These are phyloP conservation scores for Mycena polygramma DNA, from an alignment of 768 basidiomycete species.

Conservation along the genomic window DNA sequence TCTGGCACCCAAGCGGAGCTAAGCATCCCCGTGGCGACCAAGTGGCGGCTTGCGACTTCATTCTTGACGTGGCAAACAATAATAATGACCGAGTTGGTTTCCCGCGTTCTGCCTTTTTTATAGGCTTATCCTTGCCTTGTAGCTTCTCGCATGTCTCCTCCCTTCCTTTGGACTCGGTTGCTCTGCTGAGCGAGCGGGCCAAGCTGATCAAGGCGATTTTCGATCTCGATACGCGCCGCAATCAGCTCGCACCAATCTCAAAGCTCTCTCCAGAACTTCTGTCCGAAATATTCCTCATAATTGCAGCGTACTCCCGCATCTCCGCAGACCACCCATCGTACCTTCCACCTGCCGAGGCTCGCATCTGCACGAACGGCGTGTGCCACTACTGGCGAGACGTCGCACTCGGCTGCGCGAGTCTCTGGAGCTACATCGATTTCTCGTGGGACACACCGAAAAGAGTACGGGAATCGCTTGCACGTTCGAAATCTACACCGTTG, in stretches of 20 bases:
- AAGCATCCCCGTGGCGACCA: too few relatives aligned
- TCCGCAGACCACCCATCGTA: constrained; percentile 4
- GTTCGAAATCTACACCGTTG: background rate
- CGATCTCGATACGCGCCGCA: too few relatives aligned
- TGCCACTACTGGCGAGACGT: constrained; percentile 24
- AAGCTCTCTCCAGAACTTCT: constrained; percentile 28
- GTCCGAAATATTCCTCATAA: constrained; percentile 21
- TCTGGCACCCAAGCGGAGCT: too few relatives aligned
- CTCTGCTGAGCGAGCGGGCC: too few relatives aligned
- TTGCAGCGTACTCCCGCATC: constrained; percentile 18
- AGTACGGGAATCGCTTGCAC: constrained; percentile 1
- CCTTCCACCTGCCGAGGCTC: background rate
- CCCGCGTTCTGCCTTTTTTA: too few relatives aligned
- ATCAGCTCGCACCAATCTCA: constrained; percentile 6
- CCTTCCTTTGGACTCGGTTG: too few relatives aligned
- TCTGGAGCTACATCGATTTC: constrained; percentile 30
- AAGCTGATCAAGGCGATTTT: too few relatives aligned
- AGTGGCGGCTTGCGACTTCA: too few relatives aligned
- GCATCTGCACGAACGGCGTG: background rate
- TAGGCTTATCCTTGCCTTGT: too few relatives aligned
- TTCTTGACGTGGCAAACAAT: too few relatives aligned
- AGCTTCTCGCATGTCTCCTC: too few relatives aligned
- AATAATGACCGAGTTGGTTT: too few relatives aligned
- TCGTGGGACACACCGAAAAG: background rate
- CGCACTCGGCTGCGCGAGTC: background rate